Percentiles rank a stretch among this genome's conserved stretches.
These are phyloP conservation scores for Lactifluus hygrophoroides DNA, from an alignment of 768 basidiomycete genomes.

Conservation along the genomic window DNA sequence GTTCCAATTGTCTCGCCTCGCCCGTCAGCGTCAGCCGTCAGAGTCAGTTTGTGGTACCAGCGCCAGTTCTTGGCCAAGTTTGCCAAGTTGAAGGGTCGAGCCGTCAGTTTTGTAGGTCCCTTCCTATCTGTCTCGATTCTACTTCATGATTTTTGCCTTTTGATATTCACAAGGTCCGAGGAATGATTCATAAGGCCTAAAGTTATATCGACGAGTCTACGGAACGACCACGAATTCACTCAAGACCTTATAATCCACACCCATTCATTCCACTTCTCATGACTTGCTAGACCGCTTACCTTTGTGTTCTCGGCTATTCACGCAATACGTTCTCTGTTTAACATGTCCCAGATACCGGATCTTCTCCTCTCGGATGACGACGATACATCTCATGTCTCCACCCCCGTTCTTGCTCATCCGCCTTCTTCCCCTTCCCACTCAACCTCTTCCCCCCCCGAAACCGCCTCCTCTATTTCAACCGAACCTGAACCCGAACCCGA, in stretches of 20 bases:
- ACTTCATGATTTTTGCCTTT: neutral
- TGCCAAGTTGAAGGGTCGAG: slow-evolving; percentile 2
- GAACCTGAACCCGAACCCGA: too few relatives aligned
- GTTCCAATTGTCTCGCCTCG: neutral
- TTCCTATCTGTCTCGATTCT: neutral
- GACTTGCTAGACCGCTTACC: slow-evolving; percentile 9
- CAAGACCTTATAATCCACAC: neutral
- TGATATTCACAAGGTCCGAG: neutral
- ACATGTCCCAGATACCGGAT: slow-evolving; percentile 7
- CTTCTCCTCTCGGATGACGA: slow-evolving; percentile 13
- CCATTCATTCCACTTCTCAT: neutral
- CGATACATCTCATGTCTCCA: slow-evolving; percentile 18
- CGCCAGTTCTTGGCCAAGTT: neutral
- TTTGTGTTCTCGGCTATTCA: slow-evolving; percentile 1
- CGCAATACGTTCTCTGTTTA: slow-evolving; percentile 1
- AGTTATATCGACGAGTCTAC: neutral
- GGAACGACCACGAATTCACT: slow-evolving; percentile 3
- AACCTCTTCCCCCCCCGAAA: neutral
- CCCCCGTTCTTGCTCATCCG: slow-evolving; percentile 11
- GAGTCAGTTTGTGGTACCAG: too few relatives aligned
- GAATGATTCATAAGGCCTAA: slow-evolving; percentile 1
- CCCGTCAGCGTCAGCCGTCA: too few relatives aligned
- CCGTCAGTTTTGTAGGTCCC: slow-evolving; percentile 1
- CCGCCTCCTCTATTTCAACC: neutral
- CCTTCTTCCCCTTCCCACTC: neutral